Percentiles rank a stretch among this genome's conserved stretches.
These are phyloP conservation scores for Plenodomus tracheiphilus DNA, from an alignment of 2,329 filamentous ascomycete species.

Conservation along the genomic window DNA sequence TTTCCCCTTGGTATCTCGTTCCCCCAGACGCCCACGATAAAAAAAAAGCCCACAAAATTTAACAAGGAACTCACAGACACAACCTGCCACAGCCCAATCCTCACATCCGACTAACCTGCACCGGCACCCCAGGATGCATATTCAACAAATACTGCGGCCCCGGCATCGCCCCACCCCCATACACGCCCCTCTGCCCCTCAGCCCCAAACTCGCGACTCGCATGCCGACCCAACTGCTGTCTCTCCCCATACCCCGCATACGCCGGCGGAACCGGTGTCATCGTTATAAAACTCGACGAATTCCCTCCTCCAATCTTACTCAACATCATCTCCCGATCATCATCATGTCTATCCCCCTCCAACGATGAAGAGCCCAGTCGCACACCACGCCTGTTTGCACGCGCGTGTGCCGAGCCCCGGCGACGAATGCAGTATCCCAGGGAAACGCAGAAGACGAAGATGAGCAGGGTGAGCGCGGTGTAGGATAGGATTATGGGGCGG, in stretches of 20 bases:
- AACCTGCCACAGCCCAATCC: not conserved
- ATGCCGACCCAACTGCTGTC: too few species aligned
- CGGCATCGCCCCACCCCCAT: constrained; percentile 40
- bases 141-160: constrained; percentile 44
- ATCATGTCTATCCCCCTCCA: too few species aligned
- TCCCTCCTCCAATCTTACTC: too few species aligned
- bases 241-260: not conserved
- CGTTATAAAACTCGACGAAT: too few species aligned
- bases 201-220: constrained; percentile 13
- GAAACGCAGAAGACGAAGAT: constrained; percentile 25
- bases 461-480: constrained; percentile 30
- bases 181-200: constrained; percentile 15
- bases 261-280: not conserved
- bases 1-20: not conserved
- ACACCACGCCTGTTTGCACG: constrained; percentile 8
- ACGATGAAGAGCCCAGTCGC: too few species aligned
- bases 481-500: constrained; percentile 30
- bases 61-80: too few species aligned
- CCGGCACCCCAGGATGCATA: constrained; percentile 44
- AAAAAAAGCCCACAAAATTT: not conserved
- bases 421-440: constrained; percentile 29
- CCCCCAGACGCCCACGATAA: not conserved
- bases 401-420: constrained; percentile 30
- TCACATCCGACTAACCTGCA: constrained; percentile 24
- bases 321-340: not conserved